A percentile compares a stretch with the other conserved stretches of the same genome.
Evolutionary conservation across 1,284 basidiomycete genomes (phyloP).

Genomic region (Ceratorhiza oryzae-sativae): DNA sequence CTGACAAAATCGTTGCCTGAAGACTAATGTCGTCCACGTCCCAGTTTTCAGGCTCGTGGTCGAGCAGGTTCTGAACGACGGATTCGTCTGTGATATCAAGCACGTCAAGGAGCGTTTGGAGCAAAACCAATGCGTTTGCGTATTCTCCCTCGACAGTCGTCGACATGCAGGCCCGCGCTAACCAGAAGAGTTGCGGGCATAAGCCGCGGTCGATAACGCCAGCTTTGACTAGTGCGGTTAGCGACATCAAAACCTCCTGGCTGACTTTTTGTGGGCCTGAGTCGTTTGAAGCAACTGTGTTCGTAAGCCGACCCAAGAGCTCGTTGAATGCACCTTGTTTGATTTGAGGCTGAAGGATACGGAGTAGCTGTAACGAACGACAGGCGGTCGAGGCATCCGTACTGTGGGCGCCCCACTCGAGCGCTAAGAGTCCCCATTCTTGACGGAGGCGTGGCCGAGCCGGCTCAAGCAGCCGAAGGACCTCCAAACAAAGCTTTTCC

Average conservation of each 20-base stretch:
- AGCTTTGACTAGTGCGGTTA: conserved; percentile 70
- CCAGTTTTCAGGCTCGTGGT: conserved; percentile 78
- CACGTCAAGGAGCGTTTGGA: conserved; percentile 73
- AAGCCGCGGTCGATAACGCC: conserved; percentile 66
- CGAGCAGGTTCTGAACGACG: conserved; percentile 68
- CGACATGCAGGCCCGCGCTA: conserved; percentile 78
- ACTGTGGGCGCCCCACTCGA: conserved; percentile 87
- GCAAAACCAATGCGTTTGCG: conserved; percentile 68
- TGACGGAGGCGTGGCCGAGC: conserved; percentile 72
- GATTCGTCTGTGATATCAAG: conserved; percentile 75
- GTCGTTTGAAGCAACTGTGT: conserved; percentile 61
- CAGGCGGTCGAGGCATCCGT: conserved; percentile 87
- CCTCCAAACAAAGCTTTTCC: conserved; percentile 68
- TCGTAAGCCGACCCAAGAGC: conserved; percentile 83
- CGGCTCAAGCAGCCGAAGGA: conserved; percentile 74
- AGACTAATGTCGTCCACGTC: conserved; percentile 66
- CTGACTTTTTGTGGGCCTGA: conserved; percentile 73
- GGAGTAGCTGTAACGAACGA: conserved; percentile 90
- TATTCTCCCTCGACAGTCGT: conserved; percentile 89
- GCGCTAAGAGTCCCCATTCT: conserved; percentile 81
- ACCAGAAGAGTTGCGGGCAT: conserved; percentile 90
- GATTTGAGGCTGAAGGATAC: conserved; percentile 78
- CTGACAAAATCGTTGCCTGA: conserved; percentile 79
- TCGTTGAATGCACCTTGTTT: conserved; percentile 78
- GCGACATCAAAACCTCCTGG: conserved; percentile 84